These are phyloP conservation scores for Solanum ossicruentum DNA, from an alignment of 257 asterid genomes.

Conservation along the genomic window DNA sequence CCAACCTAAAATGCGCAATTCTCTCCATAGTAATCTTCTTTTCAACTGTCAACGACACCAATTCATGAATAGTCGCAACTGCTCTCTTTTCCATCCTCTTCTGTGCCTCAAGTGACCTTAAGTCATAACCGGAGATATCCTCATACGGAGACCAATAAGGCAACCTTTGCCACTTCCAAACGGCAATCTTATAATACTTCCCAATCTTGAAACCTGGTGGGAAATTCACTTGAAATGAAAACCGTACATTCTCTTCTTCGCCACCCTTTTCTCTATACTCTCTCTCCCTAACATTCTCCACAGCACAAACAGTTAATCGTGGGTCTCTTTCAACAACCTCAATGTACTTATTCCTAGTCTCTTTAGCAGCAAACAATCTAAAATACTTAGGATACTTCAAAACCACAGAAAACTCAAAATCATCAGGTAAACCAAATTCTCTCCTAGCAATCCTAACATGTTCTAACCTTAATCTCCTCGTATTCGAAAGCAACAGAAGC, in stretches of 20 bases:
- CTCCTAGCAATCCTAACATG: conserved; percentile 72
- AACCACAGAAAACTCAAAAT: conserved; percentile 63
- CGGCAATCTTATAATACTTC: conserved; percentile 68
- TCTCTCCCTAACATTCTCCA: conserved; percentile 53
- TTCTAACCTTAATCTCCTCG: conserved; percentile 65
- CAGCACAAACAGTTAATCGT: conserved; percentile 41
- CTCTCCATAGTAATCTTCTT: conserved; percentile 73
- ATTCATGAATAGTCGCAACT: conserved; percentile 71
- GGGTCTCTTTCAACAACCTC: conserved; percentile 54
- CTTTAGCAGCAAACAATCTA: conserved; percentile 73
- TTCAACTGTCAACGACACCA: conserved; percentile 53
- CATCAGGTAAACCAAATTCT: conserved; percentile 81
- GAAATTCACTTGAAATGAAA: conserved; percentile 60
- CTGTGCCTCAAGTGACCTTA: conserved; percentile 82
- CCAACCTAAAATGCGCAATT: conserved; percentile 74
- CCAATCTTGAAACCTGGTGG: conserved; percentile 89
- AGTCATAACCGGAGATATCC: conserved; percentile 59
- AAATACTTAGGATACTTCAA: conserved; percentile 53
- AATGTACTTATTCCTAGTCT: conserved; percentile 70
- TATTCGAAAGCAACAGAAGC: conserved; percentile 49
- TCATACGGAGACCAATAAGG: conserved; percentile 95
- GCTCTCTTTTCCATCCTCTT: conserved; percentile 91
- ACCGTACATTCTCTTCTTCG: conserved; percentile 72
- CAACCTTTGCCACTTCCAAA: conserved; percentile 94
- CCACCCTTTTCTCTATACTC: conserved; percentile 66